phyloP scores from a whole-genome alignment of 805 yeast genomes.

The Kodamaea lidongshanica region DNA sequence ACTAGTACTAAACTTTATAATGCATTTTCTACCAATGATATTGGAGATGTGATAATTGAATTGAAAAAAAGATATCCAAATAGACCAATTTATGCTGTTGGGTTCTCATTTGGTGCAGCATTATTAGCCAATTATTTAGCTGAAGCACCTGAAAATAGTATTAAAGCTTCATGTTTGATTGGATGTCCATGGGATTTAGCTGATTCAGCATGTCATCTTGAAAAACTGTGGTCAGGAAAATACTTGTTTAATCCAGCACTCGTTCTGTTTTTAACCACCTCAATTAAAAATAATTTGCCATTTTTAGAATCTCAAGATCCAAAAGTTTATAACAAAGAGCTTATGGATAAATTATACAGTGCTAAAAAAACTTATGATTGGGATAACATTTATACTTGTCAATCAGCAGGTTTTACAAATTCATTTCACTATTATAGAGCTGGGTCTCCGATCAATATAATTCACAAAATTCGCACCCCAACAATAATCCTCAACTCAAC shows the following conservation, averaged over 20 bases:
- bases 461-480: constrained; percentile 55
- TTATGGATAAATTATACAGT: constrained; percentile 10
- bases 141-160: constrained; percentile 27
- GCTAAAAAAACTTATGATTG: constrained; percentile 45
- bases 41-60: constrained; percentile 49
- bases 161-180: constrained; percentile 46
- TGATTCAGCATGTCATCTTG: constrained; percentile 42
- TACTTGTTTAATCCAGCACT: constrained; percentile 31
- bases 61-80: constrained; percentile 49
- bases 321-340: constrained; percentile 21
- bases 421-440: constrained; percentile 60
- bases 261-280: constrained; percentile 24
- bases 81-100: constrained; percentile 61
- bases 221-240: constrained; percentile 28
- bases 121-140: constrained; percentile 69
- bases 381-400: constrained; percentile 61
- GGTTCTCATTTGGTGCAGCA: constrained; percentile 76
- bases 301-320: constrained; percentile 25
- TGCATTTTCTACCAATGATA: constrained; percentile 68
- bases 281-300: constrained; percentile 31
- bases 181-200: constrained; percentile 75
- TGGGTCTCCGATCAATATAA: constrained; percentile 52
- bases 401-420: constrained; percentile 57
- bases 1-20: constrained; percentile 66
- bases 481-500: constrained; percentile 53